Conservation (phyloP, 1,139 yeast genomes). For the Nakaseomyces nivariensis region DNA sequence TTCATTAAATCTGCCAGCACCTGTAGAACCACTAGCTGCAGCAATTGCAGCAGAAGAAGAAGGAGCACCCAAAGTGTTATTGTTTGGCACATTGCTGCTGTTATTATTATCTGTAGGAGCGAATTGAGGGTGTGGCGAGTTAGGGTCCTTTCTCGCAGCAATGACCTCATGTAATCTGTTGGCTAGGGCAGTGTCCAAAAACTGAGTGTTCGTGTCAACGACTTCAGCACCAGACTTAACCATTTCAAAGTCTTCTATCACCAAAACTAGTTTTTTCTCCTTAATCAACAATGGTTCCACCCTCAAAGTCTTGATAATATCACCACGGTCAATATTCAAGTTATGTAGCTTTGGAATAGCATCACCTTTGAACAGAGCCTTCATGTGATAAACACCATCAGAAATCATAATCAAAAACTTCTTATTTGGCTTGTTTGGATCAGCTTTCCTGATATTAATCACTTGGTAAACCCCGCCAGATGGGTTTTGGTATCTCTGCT, state of each 20-base stretch:
- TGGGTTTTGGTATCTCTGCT: slow-evolving; percentile 24
- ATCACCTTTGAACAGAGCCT: slow-evolving; percentile 56
- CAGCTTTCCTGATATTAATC: slow-evolving; percentile 27
- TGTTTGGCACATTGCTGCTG: not conserved
- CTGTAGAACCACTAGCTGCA: slow-evolving; percentile 6
- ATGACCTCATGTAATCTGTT: slow-evolving; percentile 43
- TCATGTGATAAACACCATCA: slow-evolving; percentile 55
- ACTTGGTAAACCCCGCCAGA: slow-evolving; percentile 27
- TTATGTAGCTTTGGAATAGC: slow-evolving; percentile 43
- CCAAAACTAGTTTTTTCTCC: slow-evolving; percentile 46
- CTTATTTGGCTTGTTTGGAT: slow-evolving; percentile 21
- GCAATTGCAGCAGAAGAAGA: slow-evolving; percentile 6
- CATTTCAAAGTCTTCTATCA: slow-evolving; percentile 44
- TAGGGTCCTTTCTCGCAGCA: slow-evolving; percentile 20
- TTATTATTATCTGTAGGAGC: slow-evolving; percentile 12
- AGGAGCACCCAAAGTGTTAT: slow-evolving; percentile 5
- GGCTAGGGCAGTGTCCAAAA: slow-evolving; percentile 44
- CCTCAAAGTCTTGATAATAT: slow-evolving; percentile 25
- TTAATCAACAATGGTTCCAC: slow-evolving; percentile 29
- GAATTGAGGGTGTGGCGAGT: slow-evolving; percentile 5
- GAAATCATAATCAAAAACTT: slow-evolving; percentile 37
- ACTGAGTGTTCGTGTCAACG: slow-evolving; percentile 33
- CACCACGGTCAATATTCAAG: slow-evolving; percentile 38
- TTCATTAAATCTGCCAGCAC: slow-evolving; percentile 6
- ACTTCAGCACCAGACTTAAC: slow-evolving; percentile 36